These are phyloP conservation scores for Solanum aculeatissimum DNA, from an alignment of 305 asterid species.

Conservation along the genomic window DNA sequence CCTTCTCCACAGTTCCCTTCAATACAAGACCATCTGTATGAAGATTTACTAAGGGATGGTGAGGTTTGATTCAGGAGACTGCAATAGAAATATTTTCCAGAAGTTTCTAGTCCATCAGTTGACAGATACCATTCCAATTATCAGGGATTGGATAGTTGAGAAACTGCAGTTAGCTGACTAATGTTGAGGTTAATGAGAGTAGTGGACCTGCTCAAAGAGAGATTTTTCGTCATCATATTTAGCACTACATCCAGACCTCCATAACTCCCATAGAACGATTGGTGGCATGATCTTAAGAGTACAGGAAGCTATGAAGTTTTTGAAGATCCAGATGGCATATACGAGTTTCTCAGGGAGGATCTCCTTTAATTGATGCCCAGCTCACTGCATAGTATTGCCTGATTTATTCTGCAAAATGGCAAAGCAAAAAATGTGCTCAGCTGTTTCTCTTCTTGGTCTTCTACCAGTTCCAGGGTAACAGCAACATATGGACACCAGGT, in stretches of 20 bases:
- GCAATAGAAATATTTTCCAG: not conserved
- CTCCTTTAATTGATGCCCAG: not conserved
- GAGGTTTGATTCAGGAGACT: not conserved
- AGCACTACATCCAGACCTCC: not conserved
- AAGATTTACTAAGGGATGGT: not conserved
- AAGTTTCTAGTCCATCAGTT: not conserved
- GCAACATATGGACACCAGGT: not conserved
- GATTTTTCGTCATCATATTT: not conserved
- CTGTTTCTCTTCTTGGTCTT: not conserved
- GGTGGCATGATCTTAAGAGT: not conserved
- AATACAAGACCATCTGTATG: not conserved
- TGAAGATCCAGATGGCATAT: not conserved
- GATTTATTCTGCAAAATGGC: not conserved
- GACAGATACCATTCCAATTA: not conserved
- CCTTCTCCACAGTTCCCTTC: not conserved
- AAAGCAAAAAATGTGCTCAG: not conserved
- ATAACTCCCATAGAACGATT: not conserved
- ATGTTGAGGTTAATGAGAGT: not conserved
- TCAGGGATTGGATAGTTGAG: not conserved
- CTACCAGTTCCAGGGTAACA: not conserved
- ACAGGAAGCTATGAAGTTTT: not conserved
- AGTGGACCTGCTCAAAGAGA: not conserved
- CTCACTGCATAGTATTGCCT: not conserved
- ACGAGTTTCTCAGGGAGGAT: not conserved
- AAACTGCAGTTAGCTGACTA: not conserved